A percentile compares a stretch with the other conserved stretches of the same genome.
Conservation (phyloP, 31 red algal genomes). For the Endocladia muricata region DNA sequence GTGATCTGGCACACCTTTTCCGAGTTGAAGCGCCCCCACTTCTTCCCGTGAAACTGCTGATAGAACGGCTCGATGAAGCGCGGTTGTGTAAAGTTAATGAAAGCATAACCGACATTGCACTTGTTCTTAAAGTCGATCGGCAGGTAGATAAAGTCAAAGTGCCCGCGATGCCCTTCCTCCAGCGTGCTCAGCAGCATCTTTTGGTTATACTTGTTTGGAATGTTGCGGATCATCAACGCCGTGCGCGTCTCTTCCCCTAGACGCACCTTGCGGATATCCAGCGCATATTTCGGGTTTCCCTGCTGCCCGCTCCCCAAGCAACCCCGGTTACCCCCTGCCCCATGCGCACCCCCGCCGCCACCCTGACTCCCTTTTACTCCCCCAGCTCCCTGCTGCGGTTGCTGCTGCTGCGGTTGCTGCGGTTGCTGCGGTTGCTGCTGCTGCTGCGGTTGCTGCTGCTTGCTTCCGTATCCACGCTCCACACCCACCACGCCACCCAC, state of each 20-base stretch:
- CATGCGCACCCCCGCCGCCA: too few relatives aligned
- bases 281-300: conserved; percentile 58
- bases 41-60: conserved; percentile 75
- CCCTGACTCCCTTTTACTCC: background rate
- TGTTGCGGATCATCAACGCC: conserved; percentile 90
- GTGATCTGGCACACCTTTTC: conserved; percentile 93
- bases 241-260: conserved; percentile 81
- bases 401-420: background rate
- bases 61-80: conserved; percentile 80
- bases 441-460: background rate
- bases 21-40: conserved; percentile 94
- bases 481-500: background rate
- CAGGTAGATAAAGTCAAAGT: conserved; percentile 97
- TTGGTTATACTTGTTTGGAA: conserved; percentile 97
- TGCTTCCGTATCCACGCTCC: conserved; percentile 11
- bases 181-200: conserved; percentile 83
- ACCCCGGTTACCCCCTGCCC: too few relatives aligned
- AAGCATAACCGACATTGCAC: conserved; percentile 95
- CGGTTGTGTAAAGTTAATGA: conserved; percentile 87
- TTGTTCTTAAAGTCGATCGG: conserved; percentile 96
- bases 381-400: background rate
- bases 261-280: conserved; percentile 71
- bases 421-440: background rate
- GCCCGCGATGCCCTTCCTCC: conserved; percentile 61
- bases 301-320: conserved; percentile 30